phyloP scores from a whole-genome alignment of 129 eudicot species.

The Pulicaria dysenterica region DNA sequence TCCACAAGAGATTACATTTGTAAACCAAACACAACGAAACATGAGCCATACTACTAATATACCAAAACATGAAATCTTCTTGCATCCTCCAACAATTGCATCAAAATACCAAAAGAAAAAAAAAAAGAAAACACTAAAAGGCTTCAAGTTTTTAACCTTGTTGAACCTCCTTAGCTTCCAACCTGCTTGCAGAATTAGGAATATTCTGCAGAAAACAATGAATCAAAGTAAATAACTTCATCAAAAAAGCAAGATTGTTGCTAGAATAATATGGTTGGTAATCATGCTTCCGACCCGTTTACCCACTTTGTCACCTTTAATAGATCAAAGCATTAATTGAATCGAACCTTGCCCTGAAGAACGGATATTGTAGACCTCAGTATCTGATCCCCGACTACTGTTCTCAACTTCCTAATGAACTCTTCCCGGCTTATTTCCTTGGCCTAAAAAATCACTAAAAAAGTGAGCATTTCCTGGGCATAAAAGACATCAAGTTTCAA shows the following conservation, averaged over 20 bases:
- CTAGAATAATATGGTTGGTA: no score
- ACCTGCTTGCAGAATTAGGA: constrained; percentile 14
- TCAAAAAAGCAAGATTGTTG: neutral
- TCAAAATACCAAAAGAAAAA: neutral
- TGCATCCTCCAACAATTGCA: constrained; percentile 23
- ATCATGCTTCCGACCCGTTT: neutral
- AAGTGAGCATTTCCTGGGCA: neutral
- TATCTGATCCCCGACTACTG: constrained; percentile 56
- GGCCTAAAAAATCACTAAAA: constrained; percentile 30
- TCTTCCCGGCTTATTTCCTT: constrained; percentile 53
- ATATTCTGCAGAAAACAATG: constrained; percentile 15
- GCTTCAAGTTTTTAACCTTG: constrained; percentile 23
- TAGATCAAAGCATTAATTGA: neutral
- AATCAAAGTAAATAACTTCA: no score
- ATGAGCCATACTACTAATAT: constrained; percentile 11
- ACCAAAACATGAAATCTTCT: constrained; percentile 29
- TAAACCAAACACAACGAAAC: constrained; percentile 20
- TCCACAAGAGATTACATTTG: neutral
- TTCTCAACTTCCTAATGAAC: constrained; percentile 58
- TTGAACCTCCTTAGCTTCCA: constrained; percentile 33
- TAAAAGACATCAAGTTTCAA: neutral
- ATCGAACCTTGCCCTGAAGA: constrained; percentile 57
- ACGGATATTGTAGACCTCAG: constrained; percentile 51
- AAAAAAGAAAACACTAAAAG: neutral
- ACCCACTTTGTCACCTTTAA: neutral